phyloP scores from a whole-genome alignment of 2,329 filamentous ascomycete genomes.

The Microcyclospora pomicola region DNA sequence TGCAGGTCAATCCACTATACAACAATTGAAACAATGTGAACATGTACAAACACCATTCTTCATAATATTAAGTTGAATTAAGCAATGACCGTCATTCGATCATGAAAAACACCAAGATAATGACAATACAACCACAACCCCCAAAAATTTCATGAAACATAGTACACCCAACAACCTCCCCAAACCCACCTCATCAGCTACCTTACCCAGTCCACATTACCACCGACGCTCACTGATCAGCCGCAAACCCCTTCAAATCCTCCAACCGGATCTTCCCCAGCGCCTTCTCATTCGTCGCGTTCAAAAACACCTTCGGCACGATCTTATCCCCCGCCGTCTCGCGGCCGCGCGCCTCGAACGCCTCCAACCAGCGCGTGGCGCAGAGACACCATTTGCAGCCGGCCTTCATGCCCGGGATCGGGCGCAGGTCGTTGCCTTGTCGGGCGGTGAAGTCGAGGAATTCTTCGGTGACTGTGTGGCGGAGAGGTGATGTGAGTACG shows the following conservation, averaged over 20 bases:
- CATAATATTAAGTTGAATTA: too few species aligned
- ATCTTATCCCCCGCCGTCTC: constrained; percentile 28
- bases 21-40: too few species aligned
- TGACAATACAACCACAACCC: too few species aligned
- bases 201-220: too few species aligned
- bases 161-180: too few species aligned
- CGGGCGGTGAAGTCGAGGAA: constrained; percentile 49
- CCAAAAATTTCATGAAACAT: too few species aligned
- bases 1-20: too few species aligned
- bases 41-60: too few species aligned
- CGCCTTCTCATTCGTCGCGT: constrained; percentile 40
- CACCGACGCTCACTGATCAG: constrained; percentile 22
- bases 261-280: constrained; percentile 35
- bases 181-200: too few species aligned
- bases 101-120: too few species aligned
- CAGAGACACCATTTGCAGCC: constrained; percentile 52
- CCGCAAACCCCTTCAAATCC: constrained; percentile 37
- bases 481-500: too few species aligned
- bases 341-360: constrained; percentile 38
- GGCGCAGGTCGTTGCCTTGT: constrained; percentile 45
- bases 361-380: constrained; percentile 44
- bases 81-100: too few species aligned
- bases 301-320: constrained; percentile 37
- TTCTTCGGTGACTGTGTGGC: constrained; percentile 39
- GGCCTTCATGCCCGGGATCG: constrained; percentile 36